Conservation (phyloP, 208 protist genomes). For the Trypanosoma melophagium region DNA sequence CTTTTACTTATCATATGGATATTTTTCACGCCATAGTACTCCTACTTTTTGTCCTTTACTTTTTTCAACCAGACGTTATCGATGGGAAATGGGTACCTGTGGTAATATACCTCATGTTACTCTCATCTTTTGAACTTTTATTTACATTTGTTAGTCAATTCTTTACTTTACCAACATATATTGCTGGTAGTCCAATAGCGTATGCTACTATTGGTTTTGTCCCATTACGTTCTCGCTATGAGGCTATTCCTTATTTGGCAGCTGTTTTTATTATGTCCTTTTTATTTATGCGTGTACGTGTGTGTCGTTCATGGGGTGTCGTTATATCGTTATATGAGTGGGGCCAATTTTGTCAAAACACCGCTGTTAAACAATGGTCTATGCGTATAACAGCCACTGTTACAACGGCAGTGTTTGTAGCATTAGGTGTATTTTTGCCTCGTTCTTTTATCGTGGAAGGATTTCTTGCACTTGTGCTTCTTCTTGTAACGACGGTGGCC, state of each 20-base stretch:
- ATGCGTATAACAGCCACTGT: constrained; percentile 23
- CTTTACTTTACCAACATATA: constrained; percentile 14
- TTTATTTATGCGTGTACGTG: constrained; percentile 9
- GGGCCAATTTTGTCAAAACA: constrained; percentile 14
- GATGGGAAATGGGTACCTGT: constrained; percentile 15
- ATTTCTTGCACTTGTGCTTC: constrained; percentile 29
- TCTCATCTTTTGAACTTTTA: constrained; percentile 28
- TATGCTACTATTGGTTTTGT: constrained; percentile 28
- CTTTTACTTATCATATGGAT: constrained; percentile 32
- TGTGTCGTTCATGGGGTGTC: constrained; percentile 18
- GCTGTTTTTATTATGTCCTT: constrained; percentile 23
- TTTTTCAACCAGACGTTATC: constrained; percentile 10
- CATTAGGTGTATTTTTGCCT: constrained; percentile 21
- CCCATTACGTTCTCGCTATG: constrained; percentile 22
- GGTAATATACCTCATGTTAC: constrained; percentile 20
- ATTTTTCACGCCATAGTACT: constrained; percentile 23
- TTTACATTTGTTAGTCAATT: constrained; percentile 30
- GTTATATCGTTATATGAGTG: constrained; percentile 30
- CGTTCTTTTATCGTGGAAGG: constrained; percentile 28
- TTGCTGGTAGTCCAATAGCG: constrained; percentile 3
- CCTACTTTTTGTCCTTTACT: constrained; percentile 20
- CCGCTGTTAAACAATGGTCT: constrained; percentile 4
- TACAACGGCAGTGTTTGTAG: constrained; percentile 21
- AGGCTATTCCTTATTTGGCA: constrained; percentile 23
- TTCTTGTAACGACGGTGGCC: constrained; percentile 6